These are phyloP conservation scores for Rubus parviflorus DNA, from an alignment of 306 rosid genomes.

Conservation along the genomic window DNA sequence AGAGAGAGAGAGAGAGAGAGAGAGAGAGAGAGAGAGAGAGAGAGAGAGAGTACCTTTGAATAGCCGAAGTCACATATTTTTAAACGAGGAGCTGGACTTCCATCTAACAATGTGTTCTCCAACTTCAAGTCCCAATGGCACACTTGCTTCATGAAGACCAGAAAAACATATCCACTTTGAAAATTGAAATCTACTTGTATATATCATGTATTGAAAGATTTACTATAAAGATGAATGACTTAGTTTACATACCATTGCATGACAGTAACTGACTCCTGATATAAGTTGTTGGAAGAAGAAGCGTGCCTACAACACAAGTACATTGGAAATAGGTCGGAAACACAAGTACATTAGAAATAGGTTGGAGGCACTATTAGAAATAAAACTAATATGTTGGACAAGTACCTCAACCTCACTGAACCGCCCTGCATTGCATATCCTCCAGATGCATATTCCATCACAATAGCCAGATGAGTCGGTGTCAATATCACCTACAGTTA, in stretches of 20 bases:
- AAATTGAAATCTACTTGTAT: slow-evolving; percentile 12
- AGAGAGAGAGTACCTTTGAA: slow-evolving; percentile 90
- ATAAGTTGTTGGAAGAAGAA: slow-evolving; percentile 95
- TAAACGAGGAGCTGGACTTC: slow-evolving; percentile 91
- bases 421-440: slow-evolving; percentile 98
- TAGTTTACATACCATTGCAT: slow-evolving; percentile 62
- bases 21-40: too few species aligned
- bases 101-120: slow-evolving; percentile 93
- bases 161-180: slow-evolving; percentile 23
- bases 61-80: slow-evolving; percentile 95
- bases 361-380: slow-evolving; percentile 22
- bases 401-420: slow-evolving; percentile 94
- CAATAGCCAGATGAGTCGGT: slow-evolving; percentile 85
- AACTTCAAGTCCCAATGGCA: slow-evolving; percentile 94
- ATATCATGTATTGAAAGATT: slow-evolving; percentile 4
- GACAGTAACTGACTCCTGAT: slow-evolving; percentile 97
- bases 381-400: slow-evolving; percentile 7
- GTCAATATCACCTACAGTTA: slow-evolving; percentile 76
- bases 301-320: slow-evolving; percentile 84
- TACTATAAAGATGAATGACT: background rate
- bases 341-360: slow-evolving; percentile 28
- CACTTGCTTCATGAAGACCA: slow-evolving; percentile 66
- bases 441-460: slow-evolving; percentile 96
- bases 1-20: slow-evolving; percentile 11
- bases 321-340: too few species aligned